Evolutionary conservation across 208 protist genomes (phyloP), one percentile per base, ranked within the genome.

Genomic region (Trypanosomatidae sp.): DNA sequence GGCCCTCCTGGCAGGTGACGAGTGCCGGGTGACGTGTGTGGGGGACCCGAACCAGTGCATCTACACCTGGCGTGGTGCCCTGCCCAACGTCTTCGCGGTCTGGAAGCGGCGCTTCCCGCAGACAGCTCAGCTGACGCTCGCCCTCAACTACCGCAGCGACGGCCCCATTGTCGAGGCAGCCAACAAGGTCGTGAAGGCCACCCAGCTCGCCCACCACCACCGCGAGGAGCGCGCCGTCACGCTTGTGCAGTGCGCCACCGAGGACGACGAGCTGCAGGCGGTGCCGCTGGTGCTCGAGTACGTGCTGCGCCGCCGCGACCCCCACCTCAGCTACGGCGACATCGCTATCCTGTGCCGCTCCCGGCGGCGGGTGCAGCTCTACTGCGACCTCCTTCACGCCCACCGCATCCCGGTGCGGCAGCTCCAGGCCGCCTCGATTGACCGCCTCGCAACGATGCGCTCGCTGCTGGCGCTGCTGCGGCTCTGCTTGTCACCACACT

Each of bases 21-120:
- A 52, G 30, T 95, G 90, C 46, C 90, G 88, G 9, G 92, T 95
- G 62, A 94, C 92, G 25, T 97, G 92, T 49, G 91, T 97, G 6
- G 92, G 92, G 0, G 90, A 97, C 73, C 92, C 92, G 0, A 91
- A 95, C 64, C 92, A 97, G 75, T 94, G 90, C 81, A 97, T 97
- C 79, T 97, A 97, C 82, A 79, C 79, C 28, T 97, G 88, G 88
- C 80, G 92, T n/a, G 92, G 92, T 13, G 92, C 92, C 43, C 74
- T 92, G 65, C 80, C 84, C 8, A 72, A 89, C 36, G 82, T 85
- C 17, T 94, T 97, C 71, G 73, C 60, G 7, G 74, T 73, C 4
- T 97, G 92, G 91, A 85, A 85, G 55, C 69, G 74, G 22, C 90
- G 92, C 19, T 97, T 97, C 65, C 92, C 89, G 6, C 79, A 87